These are phyloP conservation scores for Suhomyces maxii DNA, from an alignment of 1,139 yeast genomes.

Conservation along the genomic window DNA sequence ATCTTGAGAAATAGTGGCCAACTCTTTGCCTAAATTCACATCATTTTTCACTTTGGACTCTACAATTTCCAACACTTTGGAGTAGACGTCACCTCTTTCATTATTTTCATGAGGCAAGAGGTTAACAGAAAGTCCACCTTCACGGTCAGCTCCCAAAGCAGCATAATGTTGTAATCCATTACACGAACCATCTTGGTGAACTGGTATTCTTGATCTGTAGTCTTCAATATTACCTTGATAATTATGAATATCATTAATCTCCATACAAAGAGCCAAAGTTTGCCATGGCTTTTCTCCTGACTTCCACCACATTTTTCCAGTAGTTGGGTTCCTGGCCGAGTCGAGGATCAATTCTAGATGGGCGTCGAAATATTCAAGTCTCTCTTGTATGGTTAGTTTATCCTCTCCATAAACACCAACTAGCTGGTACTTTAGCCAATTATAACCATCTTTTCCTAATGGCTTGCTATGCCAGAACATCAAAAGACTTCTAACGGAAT, in stretches of 20 bases:
- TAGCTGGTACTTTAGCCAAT: slow-evolving; percentile 45
- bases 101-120: slow-evolving; percentile 22
- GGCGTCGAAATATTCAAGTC: slow-evolving; percentile 29
- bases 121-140: slow-evolving; percentile 44
- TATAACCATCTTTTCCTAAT: slow-evolving; percentile 35
- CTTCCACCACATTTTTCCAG: slow-evolving; percentile 36
- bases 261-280: slow-evolving; percentile 37
- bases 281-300: slow-evolving; percentile 46
- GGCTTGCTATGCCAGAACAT: slow-evolving; percentile 43
- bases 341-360: slow-evolving; percentile 24
- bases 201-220: slow-evolving; percentile 36
- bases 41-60: slow-evolving; percentile 19
- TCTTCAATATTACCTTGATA: slow-evolving; percentile 22
- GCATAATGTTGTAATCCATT: slow-evolving; percentile 52
- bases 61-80: slow-evolving; percentile 33
- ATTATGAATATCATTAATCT: slow-evolving; percentile 24
- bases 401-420: slow-evolving; percentile 38
- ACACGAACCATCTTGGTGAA: slow-evolving; percentile 50
- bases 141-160: slow-evolving; percentile 38
- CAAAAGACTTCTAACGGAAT: slow-evolving; percentile 33
- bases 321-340: slow-evolving; percentile 32
- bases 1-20: slow-evolving; percentile 18
- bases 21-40: slow-evolving; percentile 1
- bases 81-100: slow-evolving; percentile 36
- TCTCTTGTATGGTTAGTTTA: slow-evolving; percentile 24